phyloP scores from a whole-genome alignment of 2,329 filamentous ascomycete genomes.

The Helotiales sp. region DNA sequence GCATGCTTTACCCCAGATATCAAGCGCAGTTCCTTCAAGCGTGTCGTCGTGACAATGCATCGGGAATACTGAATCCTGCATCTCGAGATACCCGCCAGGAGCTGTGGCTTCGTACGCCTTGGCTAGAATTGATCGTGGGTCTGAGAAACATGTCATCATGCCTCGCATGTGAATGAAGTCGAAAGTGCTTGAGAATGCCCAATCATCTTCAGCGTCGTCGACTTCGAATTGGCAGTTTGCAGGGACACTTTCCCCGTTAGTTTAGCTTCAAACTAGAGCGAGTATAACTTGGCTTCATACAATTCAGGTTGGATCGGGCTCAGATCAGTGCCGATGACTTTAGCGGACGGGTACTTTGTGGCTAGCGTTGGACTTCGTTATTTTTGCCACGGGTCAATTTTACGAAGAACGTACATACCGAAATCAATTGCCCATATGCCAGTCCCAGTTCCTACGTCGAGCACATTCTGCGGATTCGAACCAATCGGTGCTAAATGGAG shows the following conservation, averaged over 20 bases:
- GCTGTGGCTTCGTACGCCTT: conserved; percentile 8
- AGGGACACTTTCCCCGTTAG: conserved; percentile 48
- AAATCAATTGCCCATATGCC: conserved; percentile 48
- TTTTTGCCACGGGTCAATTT: background rate
- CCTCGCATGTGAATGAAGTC: conserved; percentile 33
- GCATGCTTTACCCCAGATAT: conserved; percentile 11
- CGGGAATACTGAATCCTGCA: conserved; percentile 17
- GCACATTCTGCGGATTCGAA: conserved; percentile 38
- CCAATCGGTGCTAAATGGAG: conserved; percentile 25
- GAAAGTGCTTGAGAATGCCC: conserved; percentile 34
- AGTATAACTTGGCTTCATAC: background rate
- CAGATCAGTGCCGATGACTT: conserved; percentile 41
- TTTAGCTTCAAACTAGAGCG: background rate
- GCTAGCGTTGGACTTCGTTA: conserved; percentile 20
- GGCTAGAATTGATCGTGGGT: conserved; percentile 5
- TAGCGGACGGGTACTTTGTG: conserved; percentile 35
- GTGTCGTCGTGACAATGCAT: conserved; percentile 8
- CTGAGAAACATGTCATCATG: conserved; percentile 17
- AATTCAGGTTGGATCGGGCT: conserved; percentile 46
- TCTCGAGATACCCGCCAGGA: conserved; percentile 18
- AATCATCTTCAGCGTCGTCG: conserved; percentile 54
- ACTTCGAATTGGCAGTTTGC: conserved; percentile 66
- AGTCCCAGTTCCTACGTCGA: conserved; percentile 49
- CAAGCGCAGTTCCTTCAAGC: conserved; percentile 8
- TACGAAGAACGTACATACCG: conserved; percentile 34